These are phyloP conservation scores for Trichoderma atroviride DNA, from an alignment of 2,329 filamentous ascomycete species.

Conservation along the genomic window DNA sequence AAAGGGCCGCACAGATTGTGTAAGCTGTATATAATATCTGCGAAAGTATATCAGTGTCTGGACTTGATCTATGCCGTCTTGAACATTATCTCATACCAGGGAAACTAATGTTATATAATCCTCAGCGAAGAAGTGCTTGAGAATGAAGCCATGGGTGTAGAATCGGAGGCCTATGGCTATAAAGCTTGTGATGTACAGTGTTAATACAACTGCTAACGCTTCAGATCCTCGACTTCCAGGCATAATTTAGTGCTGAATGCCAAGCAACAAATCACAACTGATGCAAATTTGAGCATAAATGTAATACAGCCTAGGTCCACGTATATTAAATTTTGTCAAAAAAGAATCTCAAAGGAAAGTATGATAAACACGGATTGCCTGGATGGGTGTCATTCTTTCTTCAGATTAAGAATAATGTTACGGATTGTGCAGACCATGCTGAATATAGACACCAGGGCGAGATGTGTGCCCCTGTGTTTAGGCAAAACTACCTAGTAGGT, in stretches of 20 bases:
- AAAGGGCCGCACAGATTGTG: neutral
- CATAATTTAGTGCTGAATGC: neutral
- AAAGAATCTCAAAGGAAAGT: neutral
- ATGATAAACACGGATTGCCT: neutral
- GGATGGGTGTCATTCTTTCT: neutral
- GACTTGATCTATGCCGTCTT: neutral
- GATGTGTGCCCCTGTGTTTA: neutral
- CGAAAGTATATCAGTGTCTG: neutral
- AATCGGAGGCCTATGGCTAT: neutral
- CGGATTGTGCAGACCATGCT: neutral
- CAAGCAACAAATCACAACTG: neutral
- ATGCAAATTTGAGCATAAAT: neutral
- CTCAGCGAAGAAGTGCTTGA: neutral
- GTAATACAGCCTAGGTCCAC: neutral
- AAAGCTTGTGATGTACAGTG: neutral
- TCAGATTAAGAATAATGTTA: neutral
- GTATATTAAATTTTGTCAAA: neutral
- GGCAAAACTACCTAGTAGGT: neutral
- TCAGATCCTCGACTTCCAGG: neutral
- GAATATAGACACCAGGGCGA: neutral
- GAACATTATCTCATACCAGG: neutral
- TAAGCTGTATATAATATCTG: neutral
- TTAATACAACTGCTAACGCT: neutral
- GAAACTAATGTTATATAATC: neutral
- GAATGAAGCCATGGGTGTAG: neutral